Base-by-base conservation (phyloP, 352 stramenopile genomes). In the Thalassiosira hispida region DNA sequence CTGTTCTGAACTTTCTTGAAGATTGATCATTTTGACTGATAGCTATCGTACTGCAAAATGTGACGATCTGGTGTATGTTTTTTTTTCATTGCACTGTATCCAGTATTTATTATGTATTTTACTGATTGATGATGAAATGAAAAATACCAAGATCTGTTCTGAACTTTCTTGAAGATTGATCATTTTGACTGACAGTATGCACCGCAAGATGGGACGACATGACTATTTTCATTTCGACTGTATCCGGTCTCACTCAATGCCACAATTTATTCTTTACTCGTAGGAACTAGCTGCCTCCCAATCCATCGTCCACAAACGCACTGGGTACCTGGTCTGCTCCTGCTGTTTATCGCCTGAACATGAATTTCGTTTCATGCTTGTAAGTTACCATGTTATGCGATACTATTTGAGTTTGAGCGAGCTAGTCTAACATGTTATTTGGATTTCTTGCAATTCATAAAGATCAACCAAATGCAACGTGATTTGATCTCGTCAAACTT, bases 281-380 rank as follows among this genome's bases (percentile, higher is more conserved):
- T 18, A 85, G 77, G 97, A 99, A 92, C 96, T 99, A 86, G 98
- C 95, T 6, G 97, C 97, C 6, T 98, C 95, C 40, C 96, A 96
- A 22, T 98, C 97, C 68, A 92, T 99, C n/a, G 94, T 98, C 78
- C 96, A 99, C 85, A 99, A 99, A 86, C 96, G 96, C 61, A 96
- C 98, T 16, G 97, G 97, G 5, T 99, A 99, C 87, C 87, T 99
- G 31, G 96, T 97, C 59, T 94, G 91, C 65, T 77, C 86, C n/a
- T 92, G 98, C 60, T 98, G 97, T 84, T 91, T 99, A 18, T 97
- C 95, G 18, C 97, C 97, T 1, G 97, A 97, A 35, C 97, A 99
- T 89, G 97, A 99, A 88, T 99, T 99, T 86, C 94, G 97, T 64
- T 99, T 99, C 91, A 99, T 99, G 98, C 96, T 99, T 35, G 98